These are phyloP conservation scores for Paramyrothecium roridum DNA, from an alignment of 2,329 filamentous ascomycete species.

Conservation along the genomic window DNA sequence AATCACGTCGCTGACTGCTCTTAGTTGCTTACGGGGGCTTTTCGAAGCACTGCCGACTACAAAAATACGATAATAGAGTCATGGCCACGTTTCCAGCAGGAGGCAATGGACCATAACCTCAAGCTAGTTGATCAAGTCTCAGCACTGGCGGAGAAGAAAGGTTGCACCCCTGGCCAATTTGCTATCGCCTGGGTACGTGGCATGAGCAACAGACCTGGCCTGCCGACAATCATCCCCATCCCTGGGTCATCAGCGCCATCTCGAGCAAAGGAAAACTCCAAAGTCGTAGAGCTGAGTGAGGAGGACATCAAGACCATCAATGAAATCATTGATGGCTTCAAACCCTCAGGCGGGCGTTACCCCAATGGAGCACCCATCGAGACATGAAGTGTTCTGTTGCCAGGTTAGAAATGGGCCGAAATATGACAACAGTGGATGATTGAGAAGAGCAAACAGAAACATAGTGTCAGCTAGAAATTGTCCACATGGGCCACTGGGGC, in stretches of 20 bases:
- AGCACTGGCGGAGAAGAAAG: conserved; percentile 56
- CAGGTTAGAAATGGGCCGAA: neutral
- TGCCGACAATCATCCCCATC: conserved; percentile 61
- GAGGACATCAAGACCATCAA: conserved; percentile 50
- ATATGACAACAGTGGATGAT: conserved; percentile 3
- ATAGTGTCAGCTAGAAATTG: conserved; percentile 21
- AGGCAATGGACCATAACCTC: conserved; percentile 62
- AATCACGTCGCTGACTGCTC: conserved; percentile 7
- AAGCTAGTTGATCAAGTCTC: conserved; percentile 57
- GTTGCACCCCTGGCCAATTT: conserved; percentile 60
- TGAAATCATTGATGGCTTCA: conserved; percentile 43
- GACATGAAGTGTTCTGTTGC: conserved; percentile 23
- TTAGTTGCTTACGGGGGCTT: conserved; percentile 25
- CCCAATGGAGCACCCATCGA: conserved; percentile 29
- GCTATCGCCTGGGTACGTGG: conserved; percentile 62
- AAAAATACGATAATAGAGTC: conserved; percentile 13
- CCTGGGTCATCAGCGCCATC: conserved; percentile 57
- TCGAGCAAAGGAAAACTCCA: conserved; percentile 61
- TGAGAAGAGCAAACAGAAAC: conserved; percentile 1
- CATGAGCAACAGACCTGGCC: conserved; percentile 46
- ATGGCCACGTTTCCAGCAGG: conserved; percentile 59
- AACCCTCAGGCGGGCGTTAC: conserved; percentile 48
- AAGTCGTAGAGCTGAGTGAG: conserved; percentile 42
- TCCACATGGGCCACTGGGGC: conserved; percentile 25
- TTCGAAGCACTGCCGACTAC: conserved; percentile 18